Conservation (phyloP, 345 rosid species). For the Citrus maxima region DNA sequence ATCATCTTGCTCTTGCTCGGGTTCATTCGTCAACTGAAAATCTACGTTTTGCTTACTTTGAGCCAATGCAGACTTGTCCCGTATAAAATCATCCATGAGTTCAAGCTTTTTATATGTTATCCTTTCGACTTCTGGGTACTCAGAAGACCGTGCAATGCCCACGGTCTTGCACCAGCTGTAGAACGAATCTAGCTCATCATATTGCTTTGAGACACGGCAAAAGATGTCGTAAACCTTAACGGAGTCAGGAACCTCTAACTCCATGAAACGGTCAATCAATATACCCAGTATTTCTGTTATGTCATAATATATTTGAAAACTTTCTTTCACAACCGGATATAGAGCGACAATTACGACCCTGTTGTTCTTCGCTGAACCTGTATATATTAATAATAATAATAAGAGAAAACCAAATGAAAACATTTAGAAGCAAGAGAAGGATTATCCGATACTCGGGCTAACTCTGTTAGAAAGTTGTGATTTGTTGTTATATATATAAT, state of each 20-base stretch:
- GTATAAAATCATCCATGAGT: constrained; percentile 76
- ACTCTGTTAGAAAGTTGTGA: too few species aligned
- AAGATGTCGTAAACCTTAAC: constrained; percentile 68
- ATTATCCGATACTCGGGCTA: too few species aligned
- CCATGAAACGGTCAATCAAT: constrained; percentile 73
- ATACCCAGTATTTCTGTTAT: constrained; percentile 55
- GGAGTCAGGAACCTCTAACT: constrained; percentile 59
- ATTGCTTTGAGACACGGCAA: constrained; percentile 56
- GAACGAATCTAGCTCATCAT: constrained; percentile 62
- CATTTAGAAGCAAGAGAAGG: too few species aligned
- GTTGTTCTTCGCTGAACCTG: constrained; percentile 66
- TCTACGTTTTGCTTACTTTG: constrained; percentile 14
- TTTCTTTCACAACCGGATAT: constrained; percentile 68
- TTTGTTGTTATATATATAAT: too few species aligned
- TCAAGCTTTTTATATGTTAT: constrained; percentile 77
- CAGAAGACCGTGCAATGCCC: constrained; percentile 66
- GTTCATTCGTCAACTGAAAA: constrained; percentile 24
- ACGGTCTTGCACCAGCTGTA: constrained; percentile 68
- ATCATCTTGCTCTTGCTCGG: constrained; percentile 14
- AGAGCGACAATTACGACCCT: constrained; percentile 77
- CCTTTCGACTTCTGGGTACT: constrained; percentile 77
- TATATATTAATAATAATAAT: not conserved
- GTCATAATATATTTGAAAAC: constrained; percentile 69
- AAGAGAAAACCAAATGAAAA: not conserved
- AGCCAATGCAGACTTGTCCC: constrained; percentile 56